Conservation (phyloP, 1,139 yeast genomes). For the Zygoascus hellenicus region DNA sequence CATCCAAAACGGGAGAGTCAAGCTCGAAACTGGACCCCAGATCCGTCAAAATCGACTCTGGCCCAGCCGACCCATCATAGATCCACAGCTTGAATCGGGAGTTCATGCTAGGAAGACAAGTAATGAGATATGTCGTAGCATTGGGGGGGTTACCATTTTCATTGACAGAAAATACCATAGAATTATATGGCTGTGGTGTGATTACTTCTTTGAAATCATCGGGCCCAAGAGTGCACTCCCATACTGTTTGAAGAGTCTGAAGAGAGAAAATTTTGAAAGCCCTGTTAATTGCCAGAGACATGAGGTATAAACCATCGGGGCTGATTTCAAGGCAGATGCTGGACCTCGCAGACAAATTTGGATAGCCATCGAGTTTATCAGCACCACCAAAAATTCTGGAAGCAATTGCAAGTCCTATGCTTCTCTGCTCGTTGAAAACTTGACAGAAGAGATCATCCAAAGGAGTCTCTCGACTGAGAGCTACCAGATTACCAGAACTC, state of each 20-base stretch:
- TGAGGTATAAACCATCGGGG: conserved; percentile 16
- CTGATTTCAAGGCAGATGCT: conserved; percentile 23
- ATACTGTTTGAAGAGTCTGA: conserved; percentile 14
- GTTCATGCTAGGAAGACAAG: conserved; percentile 2
- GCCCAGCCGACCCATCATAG: conserved; percentile 19
- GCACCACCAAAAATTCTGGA: conserved; percentile 13
- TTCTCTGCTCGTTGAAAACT: conserved; percentile 22
- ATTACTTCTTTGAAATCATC: not conserved
- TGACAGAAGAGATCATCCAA: conserved; percentile 20
- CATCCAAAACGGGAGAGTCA: conserved; percentile 27
- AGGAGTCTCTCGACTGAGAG: conserved; percentile 40
- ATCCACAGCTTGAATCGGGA: conserved; percentile 38
- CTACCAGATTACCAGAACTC: conserved; percentile 59
- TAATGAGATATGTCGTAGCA: not conserved
- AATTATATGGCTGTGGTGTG: conserved; percentile 1
- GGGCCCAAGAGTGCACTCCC: conserved; percentile 13
- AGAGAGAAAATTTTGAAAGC: conserved; percentile 30
- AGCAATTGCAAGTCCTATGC: conserved; percentile 13
- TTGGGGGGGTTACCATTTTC: not conserved
- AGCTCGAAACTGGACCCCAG: conserved; percentile 30
- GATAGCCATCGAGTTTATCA: conserved; percentile 31
- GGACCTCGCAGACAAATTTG: conserved; percentile 25
- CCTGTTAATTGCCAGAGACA: conserved; percentile 28
- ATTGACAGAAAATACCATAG: not conserved
- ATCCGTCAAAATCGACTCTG: conserved; percentile 30